phyloP scores from a whole-genome alignment of 2,329 filamentous ascomycete genomes.

The Colletotrichum eremochloae region DNA sequence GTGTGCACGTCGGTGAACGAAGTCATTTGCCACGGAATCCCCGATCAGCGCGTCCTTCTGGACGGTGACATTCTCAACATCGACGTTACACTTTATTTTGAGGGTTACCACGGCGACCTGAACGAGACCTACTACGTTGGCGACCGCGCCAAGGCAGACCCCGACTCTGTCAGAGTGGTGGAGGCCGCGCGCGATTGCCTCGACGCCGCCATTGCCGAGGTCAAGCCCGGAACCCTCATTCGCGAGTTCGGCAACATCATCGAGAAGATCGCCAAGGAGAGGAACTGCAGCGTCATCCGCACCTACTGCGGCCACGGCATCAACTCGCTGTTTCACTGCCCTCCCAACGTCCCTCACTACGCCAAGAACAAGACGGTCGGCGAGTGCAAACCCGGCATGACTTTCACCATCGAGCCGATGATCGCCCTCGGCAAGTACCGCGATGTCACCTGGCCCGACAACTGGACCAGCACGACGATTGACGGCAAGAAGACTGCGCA shows the following conservation, averaged over 20 bases:
- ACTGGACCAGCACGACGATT: conserved; percentile 96
- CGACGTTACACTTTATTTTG: conserved; percentile 94
- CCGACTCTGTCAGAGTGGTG: conserved; percentile 89
- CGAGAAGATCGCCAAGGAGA: conserved; percentile 91
- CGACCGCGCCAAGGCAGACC: conserved; percentile 84
- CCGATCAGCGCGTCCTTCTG: conserved; percentile 86
- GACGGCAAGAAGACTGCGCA: conserved; percentile 93
- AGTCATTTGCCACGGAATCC: conserved; percentile 98
- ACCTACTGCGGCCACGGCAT: conserved; percentile 98
- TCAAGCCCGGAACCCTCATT: conserved; percentile 94
- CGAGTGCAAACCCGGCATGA: conserved; percentile 95
- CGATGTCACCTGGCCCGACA: conserved; percentile 97
- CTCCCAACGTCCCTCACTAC: conserved; percentile 96
- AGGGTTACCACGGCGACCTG: conserved; percentile 93
- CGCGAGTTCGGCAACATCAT: conserved; percentile 95
- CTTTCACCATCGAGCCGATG: conserved; percentile 99
- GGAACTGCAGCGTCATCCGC: conserved; percentile 90
- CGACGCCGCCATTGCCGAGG: conserved; percentile 89
- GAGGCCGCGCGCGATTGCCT: conserved; percentile 92
- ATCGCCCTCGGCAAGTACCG: conserved; percentile 91
- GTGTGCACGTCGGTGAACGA: conserved; percentile 97
- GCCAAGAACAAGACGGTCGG: conserved; percentile 98
- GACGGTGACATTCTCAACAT: conserved; percentile 99
- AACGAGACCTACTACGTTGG: conserved; percentile 99
- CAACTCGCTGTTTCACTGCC: conserved; percentile 92